Evolutionary conservation across 805 yeast genomes (phyloP), one percentile per base, ranked within the genome.

Genomic region (Sporopachydermia quercuum): DNA sequence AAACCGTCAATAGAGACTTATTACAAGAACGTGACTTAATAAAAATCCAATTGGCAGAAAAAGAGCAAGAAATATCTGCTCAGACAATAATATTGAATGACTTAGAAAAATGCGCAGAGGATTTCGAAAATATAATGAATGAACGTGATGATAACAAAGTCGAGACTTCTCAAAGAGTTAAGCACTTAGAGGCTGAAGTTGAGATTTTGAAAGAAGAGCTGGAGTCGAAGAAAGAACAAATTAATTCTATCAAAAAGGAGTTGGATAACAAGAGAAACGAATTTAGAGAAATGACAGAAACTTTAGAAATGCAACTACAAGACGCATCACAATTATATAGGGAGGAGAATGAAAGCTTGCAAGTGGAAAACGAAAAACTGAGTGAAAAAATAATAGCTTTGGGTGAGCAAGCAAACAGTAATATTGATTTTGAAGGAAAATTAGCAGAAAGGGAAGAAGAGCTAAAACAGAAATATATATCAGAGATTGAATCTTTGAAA

Each of bases 41-140:
- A 41, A 53, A 52, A 15, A 52, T 52, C 41, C 42, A 54, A 47
- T 18, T 40, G 43, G 15, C 43, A 54, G 38, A 52, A 45, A 44
- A 52, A 40, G 27, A 55, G 46, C 46, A 46, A 46, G 36, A 47
- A 35, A 18, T 38, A 15, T 36, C 46, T 3, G 18, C 39, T 1
- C 41, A 47, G 15, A 53, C 49, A 19, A 42, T 47, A 39, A 56
- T 55, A 15, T 40, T 47, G 1, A 48, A 49, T 35, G 43, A 57
- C 18, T 42, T 53, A 16, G 45, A 45, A 18, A 41, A 45, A 15
- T 18, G 30, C n/a, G n/a, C 30, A 8, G 30, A 8, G 8, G 30
- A 23, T 47, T 19, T 15, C 16, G 5, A 30, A 40, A 19, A 43
- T 46, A 19, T 49, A 42, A 18, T 17, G 17, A 1, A 17, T 39